Base-by-base conservation (phyloP, 257 asterid species). In the Solanum tacnaense region DNA sequence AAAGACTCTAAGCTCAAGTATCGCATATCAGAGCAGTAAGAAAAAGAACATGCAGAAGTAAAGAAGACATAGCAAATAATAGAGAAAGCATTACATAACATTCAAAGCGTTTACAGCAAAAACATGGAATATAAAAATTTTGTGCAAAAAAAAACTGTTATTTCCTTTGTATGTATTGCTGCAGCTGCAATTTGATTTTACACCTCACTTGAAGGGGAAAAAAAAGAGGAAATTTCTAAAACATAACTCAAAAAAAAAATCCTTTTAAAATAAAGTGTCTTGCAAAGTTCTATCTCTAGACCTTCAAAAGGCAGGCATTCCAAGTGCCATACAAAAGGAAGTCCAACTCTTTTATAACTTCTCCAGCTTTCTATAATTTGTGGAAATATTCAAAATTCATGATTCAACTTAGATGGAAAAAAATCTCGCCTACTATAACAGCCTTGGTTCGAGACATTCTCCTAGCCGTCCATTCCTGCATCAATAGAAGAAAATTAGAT, bases 341-440 rank as follows among this genome's bases (percentile, higher is more conserved):
- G 73, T 60, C 56, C 65, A 87, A 79, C 81, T 71, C 87, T 49
- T 46, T 46, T 60, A 46, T 68, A 79, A 60, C 78, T 70, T 85
- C 39, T 85, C 84, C 58, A 86, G 32, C 16, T 86, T 41, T 46
- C 38, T 36, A 56, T 70, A 84, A 31, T 68, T 16, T 67, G 65
- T 67, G 78, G 75, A 83, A 88, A 84, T 75, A 85, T 85, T 81
- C 90, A 86, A 88, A 89, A 86, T 79, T 86, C 87, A 76, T 44
- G 85, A 81, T 79, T 86, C 86, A 81, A 81, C 87, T 65, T 87
- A 25, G 15, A 38, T 71, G 79, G 21, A 31, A 72, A 34, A 71
- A 9, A 56, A 39, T 20, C 23, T 79, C 86, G 34, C 58, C 78
- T 46, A 52, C 84, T 25, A 71, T 81, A 41, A 62, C 52, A 67